Evolutionary conservation across 306 rosid genomes (phyloP), one percentile per base, ranked within the genome.

Genomic region (Betula pendula): DNA sequence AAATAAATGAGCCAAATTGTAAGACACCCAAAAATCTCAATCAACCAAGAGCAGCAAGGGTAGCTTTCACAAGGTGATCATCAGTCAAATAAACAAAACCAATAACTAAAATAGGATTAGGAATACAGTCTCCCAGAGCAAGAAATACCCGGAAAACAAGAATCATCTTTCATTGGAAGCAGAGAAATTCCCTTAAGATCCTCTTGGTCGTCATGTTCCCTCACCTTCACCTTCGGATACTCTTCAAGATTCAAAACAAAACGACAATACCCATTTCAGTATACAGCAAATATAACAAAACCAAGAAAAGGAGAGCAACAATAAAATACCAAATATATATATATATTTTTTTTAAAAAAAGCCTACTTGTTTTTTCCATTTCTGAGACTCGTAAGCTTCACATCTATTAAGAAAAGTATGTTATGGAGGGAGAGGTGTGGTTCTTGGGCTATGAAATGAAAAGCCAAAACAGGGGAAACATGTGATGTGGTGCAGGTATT

Each of bases 201-300:
- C 76, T 75, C 83, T 45, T 49, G 62, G 10, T 84, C 55, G 4
- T 81, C 38, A 27, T 68, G 79, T 58, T 74, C 75, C 75, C 75
- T 80, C 71, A 80, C 67, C 71, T 68, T 80, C 83, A 80, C 83
- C 83, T 68, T 80, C 27, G 83, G 83, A 69, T 80, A 80, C 40
- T 13, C 79, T 74, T 74, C 3, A 49, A 71, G 25, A 62, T 49
- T 38, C 43, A 38, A 66, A 48, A 51, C 5, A 66, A 73, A 68
- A 66, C 24, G 24, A 11, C 19, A 72, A 72, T 25, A 43, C 70
- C 83, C 70, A 53, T 2, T 40, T 72, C 48, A 79, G 77, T 38
- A 72, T 15, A 19, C 58, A 6, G 65, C 22, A 70, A 62, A 43
- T 10, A 65, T n/a, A 59, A 55, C 70, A 56, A 58, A 25, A 71